Evolutionary conservation across 2,329 filamentous ascomycete species (phyloP), one percentile per base, ranked within the genome.

Genomic region (Colletotrichum cereale): DNA sequence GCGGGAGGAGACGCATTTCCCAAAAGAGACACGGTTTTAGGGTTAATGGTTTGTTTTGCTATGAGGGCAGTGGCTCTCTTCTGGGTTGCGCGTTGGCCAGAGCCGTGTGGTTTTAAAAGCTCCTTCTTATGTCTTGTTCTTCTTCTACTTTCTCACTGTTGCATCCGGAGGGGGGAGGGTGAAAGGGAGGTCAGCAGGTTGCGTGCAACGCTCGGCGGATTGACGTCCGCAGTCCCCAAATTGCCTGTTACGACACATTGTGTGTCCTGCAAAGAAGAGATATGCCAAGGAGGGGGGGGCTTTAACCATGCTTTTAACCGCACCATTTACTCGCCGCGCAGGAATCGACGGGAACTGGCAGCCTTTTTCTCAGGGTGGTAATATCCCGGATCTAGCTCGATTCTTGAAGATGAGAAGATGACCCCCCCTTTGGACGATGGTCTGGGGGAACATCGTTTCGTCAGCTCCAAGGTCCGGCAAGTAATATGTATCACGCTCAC

Each of bases 171-270:
- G 50, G 63, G 63, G 42, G 47, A 4, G n/a, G n/a, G n/a, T n/a
- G n/a, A n/a, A n/a, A n/a, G n/a, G n/a, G n/a, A 42, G 40, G 56
- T 57, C 67, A 62, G 65, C 62, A 21, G 14, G 4, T 36, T 44
- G 56, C 62, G 62, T 40, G 16, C 8, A 10, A n/a, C 3, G 0
- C 29, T 66, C 67, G 67, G 67, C 0, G 42, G 67, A 31, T 57
- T 52, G 53, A 38, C 56, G 56, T 71, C 67, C 67, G 67, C 34
- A 40, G 16, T 48, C 57, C 61, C n/a, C 3, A 62, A n/a, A 67
- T 50, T 14, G 50, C 8, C 12, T 50, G 67, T 57, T 6, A 18
- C 31, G 40, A 55, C n/a, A n/a, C n/a, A n/a, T n/a, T 47, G 3
- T 24, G 31, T 12, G 31, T 40, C n/a, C 21, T 53, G 61, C 53